Evolutionary conservation across 2,329 filamentous ascomycete species (phyloP), one percentile per base, ranked within the genome.

Genomic region (Capronia epimyces): DNA sequence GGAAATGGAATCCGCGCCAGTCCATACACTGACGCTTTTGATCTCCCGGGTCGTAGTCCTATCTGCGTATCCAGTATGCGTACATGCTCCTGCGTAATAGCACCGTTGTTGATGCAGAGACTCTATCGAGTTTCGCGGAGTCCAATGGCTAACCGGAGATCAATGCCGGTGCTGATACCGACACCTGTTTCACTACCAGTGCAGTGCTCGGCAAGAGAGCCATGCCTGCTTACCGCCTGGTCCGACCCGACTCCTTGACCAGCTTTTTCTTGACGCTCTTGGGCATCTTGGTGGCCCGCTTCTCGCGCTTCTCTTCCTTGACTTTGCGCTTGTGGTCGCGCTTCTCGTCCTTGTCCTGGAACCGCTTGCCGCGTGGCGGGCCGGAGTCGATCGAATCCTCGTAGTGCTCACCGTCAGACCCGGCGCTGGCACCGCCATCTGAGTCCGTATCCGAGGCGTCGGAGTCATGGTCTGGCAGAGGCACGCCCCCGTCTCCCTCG

Each of bases 261-360:
- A 95, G 70, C 66, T 86, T 87, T 76, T 96, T 97, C 79, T 98
- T 98, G 27, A 95, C 60, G 66, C 94, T 83, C 72, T 98, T 98
- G 0, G 93, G 91, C 71, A 98, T 95, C 76, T 98, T 98, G 3
- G 87, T 86, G 69, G 91, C 88, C 53, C 93, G 77, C 74, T 94
- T 89, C 69, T 96, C 90, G 29, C 89, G 83, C 74, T 95, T 96
- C 64, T 90, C 91, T 64, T 96, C 91, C 72, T 97, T 98, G 60
- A 96, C 86, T 1, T 86, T 84, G 66, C 82, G 80, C 69, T 98
- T 98, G 68, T 96, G 93, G 59, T 81, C 82, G 60, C 84, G 86
- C 69, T 96, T 97, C 52, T 81, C 81, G 10, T 95, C 89, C 70
- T 96, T 96, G 63, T 96, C 89, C 66, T 93, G 84, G 63, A 94